Evolutionary conservation across 208 protist species (phyloP).

Genomic region (Trypanosomatidae sp.): DNA sequence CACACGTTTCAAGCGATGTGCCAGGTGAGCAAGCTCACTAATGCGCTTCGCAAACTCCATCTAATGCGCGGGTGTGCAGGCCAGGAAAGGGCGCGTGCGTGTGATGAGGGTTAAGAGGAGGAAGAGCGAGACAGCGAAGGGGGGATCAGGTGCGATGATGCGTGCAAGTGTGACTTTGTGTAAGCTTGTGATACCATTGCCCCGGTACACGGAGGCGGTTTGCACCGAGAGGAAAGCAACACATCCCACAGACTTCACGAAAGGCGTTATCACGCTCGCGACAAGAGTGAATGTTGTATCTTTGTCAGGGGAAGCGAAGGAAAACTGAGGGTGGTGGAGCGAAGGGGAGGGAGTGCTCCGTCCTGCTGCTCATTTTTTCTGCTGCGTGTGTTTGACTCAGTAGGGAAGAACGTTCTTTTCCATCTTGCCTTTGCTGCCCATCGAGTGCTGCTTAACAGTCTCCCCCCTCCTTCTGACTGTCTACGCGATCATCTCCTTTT

Average conservation of each 20-base stretch:
- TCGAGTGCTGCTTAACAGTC: not conserved
- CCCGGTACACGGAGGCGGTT: not conserved
- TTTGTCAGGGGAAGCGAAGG: not conserved
- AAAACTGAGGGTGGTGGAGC: not conserved
- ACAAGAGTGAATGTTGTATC: not conserved
- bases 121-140: not conserved
- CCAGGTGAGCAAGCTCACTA: slow-evolving; percentile 17
- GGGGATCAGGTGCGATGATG: not conserved
- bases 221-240: not conserved
- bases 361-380: not conserved
- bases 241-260: not conserved
- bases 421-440: not conserved
- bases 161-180: not conserved
- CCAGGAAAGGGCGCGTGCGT: not conserved
- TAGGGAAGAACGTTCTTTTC: not conserved
- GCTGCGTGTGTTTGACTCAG: not conserved
- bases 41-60: slow-evolving; percentile 31
- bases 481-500: not conserved
- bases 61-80: not conserved
- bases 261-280: not conserved
- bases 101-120: not conserved
- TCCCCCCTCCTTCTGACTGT: not conserved
- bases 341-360: not conserved
- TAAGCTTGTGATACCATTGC: not conserved
- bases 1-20: slow-evolving; percentile 17